Conservation (phyloP, 1,284 basidiomycete species). For the Termitomyces sp. region DNA sequence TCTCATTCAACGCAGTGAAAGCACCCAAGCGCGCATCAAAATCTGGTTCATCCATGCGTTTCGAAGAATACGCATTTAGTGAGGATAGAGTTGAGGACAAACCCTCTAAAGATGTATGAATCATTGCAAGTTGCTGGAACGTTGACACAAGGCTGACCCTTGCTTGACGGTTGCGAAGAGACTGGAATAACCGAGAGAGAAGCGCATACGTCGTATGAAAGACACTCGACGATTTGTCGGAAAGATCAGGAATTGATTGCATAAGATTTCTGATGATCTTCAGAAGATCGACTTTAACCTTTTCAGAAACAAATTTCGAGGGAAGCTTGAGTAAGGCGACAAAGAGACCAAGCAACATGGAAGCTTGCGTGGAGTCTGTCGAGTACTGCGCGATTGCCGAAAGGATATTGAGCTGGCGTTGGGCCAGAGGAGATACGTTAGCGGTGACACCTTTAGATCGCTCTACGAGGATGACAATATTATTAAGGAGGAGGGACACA, state of each 20-base stretch:
- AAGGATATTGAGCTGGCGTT: constrained; percentile 81
- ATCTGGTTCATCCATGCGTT: constrained; percentile 87
- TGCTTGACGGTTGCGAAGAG: constrained; percentile 64
- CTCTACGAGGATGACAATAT: constrained; percentile 71
- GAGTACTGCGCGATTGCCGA: constrained; percentile 79
- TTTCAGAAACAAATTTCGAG: constrained; percentile 76
- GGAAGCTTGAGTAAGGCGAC: constrained; percentile 80
- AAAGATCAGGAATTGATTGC: constrained; percentile 66
- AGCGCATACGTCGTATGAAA: constrained; percentile 62
- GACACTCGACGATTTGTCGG: constrained; percentile 42
- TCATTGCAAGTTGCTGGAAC: constrained; percentile 54
- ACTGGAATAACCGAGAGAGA: constrained; percentile 73
- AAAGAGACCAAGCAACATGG: constrained; percentile 71
- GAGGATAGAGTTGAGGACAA: constrained; percentile 58
- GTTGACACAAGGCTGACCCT: constrained; percentile 64
- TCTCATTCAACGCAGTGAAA: constrained; percentile 74
- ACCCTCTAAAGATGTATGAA: constrained; percentile 44
- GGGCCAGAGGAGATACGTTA: constrained; percentile 69
- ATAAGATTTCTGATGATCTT: constrained; percentile 74
- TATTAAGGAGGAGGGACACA: constrained; percentile 70
- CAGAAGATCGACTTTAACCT: constrained; percentile 82
- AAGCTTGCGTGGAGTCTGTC: constrained; percentile 67
- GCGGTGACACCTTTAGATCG: constrained; percentile 51
- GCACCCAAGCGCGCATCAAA: constrained; percentile 84
- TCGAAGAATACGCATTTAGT: constrained; percentile 84